These are phyloP conservation scores for Sarocladium oryzae DNA, from an alignment of 2,329 filamentous ascomycete species.

Conservation along the genomic window DNA sequence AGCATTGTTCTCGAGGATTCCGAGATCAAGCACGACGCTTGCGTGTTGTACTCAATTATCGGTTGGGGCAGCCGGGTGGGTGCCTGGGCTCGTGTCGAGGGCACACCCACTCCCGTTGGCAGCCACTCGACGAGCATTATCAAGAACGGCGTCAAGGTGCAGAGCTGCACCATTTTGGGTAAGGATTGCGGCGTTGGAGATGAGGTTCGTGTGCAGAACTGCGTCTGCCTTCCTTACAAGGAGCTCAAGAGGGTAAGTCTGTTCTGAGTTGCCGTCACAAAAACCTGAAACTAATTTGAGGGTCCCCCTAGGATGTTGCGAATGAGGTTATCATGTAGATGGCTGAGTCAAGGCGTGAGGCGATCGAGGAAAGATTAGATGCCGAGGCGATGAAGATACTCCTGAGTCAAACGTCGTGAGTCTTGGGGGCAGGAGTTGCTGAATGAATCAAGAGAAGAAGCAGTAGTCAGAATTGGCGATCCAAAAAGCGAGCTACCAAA, in stretches of 20 bases:
- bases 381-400: too few species aligned
- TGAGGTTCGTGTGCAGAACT: conserved; percentile 95
- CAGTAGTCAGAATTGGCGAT: too few species aligned
- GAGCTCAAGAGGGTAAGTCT: conserved; percentile 84
- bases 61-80: conserved; percentile 95
- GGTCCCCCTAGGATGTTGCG: conserved; percentile 60
- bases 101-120: conserved; percentile 77
- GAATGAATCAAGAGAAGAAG: too few species aligned
- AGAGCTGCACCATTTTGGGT: conserved; percentile 94
- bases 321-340: conserved; percentile 88
- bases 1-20: conserved; percentile 90
- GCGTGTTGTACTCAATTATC: conserved; percentile 91
- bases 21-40: conserved; percentile 95
- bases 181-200: conserved; percentile 94
- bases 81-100: conserved; percentile 97
- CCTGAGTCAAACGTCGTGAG: too few species aligned
- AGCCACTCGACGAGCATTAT: conserved; percentile 92
- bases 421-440: too few species aligned
- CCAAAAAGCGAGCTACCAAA: too few species aligned
- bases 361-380: background rate
- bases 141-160: conserved; percentile 97
- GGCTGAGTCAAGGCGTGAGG: background rate
- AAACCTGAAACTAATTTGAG: background rate
- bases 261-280: background rate
- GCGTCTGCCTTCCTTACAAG: conserved; percentile 95